These are phyloP conservation scores for Erodium maritimum DNA, from an alignment of 345 rosid species.

Conservation along the genomic window DNA sequence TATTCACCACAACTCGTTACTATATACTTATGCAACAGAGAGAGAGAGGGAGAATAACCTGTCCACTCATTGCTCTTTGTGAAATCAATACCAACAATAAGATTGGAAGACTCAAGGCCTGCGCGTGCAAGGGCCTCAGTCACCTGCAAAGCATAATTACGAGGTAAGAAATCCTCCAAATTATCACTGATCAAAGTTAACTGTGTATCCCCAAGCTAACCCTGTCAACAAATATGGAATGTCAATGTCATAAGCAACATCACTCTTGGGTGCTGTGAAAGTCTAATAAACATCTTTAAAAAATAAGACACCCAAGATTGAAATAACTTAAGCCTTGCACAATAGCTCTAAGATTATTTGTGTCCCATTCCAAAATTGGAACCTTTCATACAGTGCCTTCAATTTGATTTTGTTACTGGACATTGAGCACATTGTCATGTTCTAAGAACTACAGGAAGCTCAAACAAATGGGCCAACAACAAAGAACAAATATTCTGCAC, in stretches of 20 bases:
- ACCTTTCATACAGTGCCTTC: neutral
- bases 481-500: neutral
- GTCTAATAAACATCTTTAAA: neutral
- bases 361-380: neutral
- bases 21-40: slow-evolving; percentile 5
- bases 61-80: slow-evolving; percentile 99
- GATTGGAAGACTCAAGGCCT: slow-evolving; percentile 94
- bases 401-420: neutral
- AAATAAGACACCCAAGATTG: neutral
- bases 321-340: neutral
- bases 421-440: neutral
- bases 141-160: slow-evolving; percentile 35
- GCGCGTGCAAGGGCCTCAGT: slow-evolving; percentile 74
- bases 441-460: neutral
- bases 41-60: slow-evolving; percentile 29
- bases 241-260: neutral
- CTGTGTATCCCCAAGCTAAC: neutral
- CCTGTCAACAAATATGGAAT: neutral
- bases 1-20: slow-evolving; percentile 2
- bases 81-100: slow-evolving; percentile 94
- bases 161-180: neutral
- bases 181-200: neutral
- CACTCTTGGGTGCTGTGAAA: neutral
- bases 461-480: neutral
- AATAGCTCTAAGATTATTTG: neutral